Evolutionary conservation across 805 yeast genomes (phyloP), one percentile per base, ranked within the genome.

Genomic region (Teunomyces atbi): DNA sequence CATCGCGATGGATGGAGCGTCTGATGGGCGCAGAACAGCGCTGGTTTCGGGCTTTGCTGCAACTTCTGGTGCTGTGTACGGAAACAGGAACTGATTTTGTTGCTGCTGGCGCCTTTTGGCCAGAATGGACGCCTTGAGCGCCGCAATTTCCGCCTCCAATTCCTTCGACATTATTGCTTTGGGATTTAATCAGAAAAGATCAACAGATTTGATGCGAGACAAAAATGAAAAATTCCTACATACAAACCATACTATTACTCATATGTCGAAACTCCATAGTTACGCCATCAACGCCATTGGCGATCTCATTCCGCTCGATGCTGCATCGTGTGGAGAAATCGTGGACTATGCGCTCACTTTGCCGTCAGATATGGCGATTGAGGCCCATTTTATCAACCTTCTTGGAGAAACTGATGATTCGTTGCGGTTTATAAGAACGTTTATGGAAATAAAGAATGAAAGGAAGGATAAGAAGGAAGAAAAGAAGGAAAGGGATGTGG

Each of bases 341-440:
- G 68, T 83, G 5, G 77, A 75, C 10, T 79, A 82, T 54, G 78
- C 83, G 0, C 57, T 75, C 10, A 59, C 71, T 7, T 62, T 82
- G 18, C 70, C 71, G 6, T 59, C 77, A 0, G 76, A 80, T 43
- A 70, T 71, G 3, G 80, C 72, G 11, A 73, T 81, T 6, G 69
- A 73, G 16, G 68, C 65, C 19, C 84, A 84, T 59, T 78, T 83
- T 55, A 58, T 76, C 11, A 78, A 80, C 38, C 59, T 83, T 13
- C 60, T 82, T 11, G 88, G 88, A 5, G 81, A 81, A 45, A 73
- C 81, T 11, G 79, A 80, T 21, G 79, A 68, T 36, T 71, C 83
- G 1, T 58, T 77, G 29, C 64, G 69, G 13, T 79, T 82, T 52
- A 68, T 81, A 1, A 54, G 73, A 0, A 68, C 62, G 26, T 78